Base-by-base conservation (phyloP, 352 stramenopile genomes). In the Globisporangium cylindrosporum region DNA sequence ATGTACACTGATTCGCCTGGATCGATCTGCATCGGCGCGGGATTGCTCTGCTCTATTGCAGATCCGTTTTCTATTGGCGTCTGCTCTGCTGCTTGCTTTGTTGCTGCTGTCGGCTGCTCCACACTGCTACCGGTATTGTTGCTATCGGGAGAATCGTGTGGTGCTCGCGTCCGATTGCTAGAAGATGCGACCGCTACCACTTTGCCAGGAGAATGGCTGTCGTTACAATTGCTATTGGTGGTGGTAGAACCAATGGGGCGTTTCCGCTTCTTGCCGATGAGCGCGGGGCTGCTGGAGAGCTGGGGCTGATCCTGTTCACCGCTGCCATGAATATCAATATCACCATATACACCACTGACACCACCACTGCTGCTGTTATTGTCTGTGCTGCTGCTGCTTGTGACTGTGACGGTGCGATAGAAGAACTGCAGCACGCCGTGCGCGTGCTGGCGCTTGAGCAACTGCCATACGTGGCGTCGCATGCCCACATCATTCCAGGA, bases 231-330 rank as follows among this genome's bases (percentile, higher is more conserved):
- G 27, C 20, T 32, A 7, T 70, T 55, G 15, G 51, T 49, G 22
- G 10, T 38, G 10, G 0, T 32, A 32, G 54, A 43, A 20, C 64
- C 27, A 2, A 25, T 75, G 29, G 79, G 75, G 9, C 84, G 79
- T 60, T 89, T 88, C 43, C 81, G 76, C 60, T 92, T 91, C 78
- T 85, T 91, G 56, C 74, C 68, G 29, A 64, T 67, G 14, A 18
- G 54, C 29, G 3, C 48, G 56, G 25, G 41, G 27, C 14, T 65
- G 18, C 41, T 56, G 4, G 32, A 48, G 20, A 32, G 32, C 32
- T 60, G 53, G 2, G 12, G 15, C 8, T 61, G 24, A 18, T 46
- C 1, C n/a, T 62, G n/a, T 9, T 51, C 14, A 12, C 36, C 43
- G 36, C 43, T 24, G 0, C 4, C 18, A n/a, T 36, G 5, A 5